Conservation (phyloP, 2,329 filamentous ascomycete genomes). For the Penicillium sclerotiorum region DNA sequence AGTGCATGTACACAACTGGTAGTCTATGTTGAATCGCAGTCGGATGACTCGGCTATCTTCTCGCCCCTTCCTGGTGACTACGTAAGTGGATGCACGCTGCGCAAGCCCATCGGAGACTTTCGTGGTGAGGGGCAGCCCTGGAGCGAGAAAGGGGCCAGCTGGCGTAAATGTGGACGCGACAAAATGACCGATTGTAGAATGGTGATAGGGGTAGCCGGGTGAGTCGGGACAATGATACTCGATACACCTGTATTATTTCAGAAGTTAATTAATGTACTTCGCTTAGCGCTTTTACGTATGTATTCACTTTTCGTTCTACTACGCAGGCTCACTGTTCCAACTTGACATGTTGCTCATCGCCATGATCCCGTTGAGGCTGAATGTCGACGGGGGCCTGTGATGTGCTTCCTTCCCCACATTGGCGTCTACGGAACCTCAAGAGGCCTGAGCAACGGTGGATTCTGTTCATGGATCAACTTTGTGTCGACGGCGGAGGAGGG, state of each 20-base stretch:
- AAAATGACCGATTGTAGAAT: not conserved
- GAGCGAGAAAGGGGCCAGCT: not conserved
- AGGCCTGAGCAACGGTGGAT: constrained; percentile 5
- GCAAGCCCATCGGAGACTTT: constrained; percentile 3
- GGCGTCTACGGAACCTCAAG: constrained; percentile 4
- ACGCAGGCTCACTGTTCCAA: no score
- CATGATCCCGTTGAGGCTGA: constrained; percentile 6
- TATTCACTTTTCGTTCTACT: no score
- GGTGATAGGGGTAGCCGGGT: no score
- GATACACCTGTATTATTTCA: no score
- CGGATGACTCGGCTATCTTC: not conserved
- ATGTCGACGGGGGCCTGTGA: not conserved
- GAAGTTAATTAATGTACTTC: no score
- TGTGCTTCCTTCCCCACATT: constrained; percentile 8
- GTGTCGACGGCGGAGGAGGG: constrained; percentile 1
- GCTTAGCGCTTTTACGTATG: no score
- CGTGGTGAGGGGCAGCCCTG: no score
- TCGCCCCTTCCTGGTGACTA: not conserved
- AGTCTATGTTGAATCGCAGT: not conserved
- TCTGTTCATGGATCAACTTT: not conserved
- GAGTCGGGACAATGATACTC: no score
- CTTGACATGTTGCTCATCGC: no score
- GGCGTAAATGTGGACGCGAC: not conserved
- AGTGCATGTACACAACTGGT: no score
- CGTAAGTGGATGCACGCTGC: constrained; percentile 1